phyloP scores from a whole-genome alignment of 306 rosid species.

The Dryas octopetala region DNA sequence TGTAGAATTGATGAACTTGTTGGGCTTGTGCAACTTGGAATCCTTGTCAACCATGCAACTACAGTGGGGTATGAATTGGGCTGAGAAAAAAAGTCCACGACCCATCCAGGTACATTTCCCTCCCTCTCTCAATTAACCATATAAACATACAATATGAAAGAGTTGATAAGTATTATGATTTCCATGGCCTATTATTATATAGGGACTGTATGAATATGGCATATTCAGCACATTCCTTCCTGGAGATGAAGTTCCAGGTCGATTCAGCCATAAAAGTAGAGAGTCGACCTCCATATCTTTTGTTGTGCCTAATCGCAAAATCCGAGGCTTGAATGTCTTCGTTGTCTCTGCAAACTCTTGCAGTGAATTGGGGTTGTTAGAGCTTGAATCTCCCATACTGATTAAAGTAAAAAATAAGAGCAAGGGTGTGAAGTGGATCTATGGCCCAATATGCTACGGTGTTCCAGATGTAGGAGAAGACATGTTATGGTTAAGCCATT shows the following conservation, averaged over 20 bases:
- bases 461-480: background rate
- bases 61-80: too few relatives aligned
- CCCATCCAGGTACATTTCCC: background rate
- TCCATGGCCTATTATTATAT: too few relatives aligned
- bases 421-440: background rate
- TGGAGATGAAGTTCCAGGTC: background rate
- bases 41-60: background rate
- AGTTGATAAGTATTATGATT: background rate
- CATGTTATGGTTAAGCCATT: conserved; percentile 7
- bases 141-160: background rate
- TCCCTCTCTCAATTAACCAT: background rate
- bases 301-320: background rate
- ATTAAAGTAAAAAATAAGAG: background rate
- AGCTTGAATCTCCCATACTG: fast-evolving
- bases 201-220: background rate
- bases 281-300: background rate
- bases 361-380: background rate
- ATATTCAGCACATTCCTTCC: conserved; percentile 2
- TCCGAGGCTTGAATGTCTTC: background rate
- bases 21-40: background rate
- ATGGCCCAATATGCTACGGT: fast-evolving
- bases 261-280: background rate
- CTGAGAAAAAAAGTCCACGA: too few relatives aligned
- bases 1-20: background rate
- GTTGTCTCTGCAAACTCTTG: background rate